Conservation (phyloP, 495 filamentous ascomycete species). For the Xylona heveae region DNA sequence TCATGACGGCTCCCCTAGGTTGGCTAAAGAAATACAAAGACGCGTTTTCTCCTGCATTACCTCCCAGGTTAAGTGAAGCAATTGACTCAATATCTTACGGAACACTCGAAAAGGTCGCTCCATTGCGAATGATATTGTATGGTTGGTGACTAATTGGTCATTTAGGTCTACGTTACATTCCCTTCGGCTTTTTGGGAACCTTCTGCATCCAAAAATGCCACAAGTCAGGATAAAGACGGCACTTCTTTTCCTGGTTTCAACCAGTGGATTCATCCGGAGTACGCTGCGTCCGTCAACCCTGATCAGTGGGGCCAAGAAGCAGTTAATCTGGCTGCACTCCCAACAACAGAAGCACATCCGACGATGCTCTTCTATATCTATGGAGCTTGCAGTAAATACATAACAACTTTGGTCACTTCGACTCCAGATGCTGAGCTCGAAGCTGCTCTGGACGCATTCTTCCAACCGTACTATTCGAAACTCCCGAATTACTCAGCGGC, state of each 20-base stretch:
- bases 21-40: slow-evolving; percentile 63
- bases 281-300: slow-evolving; percentile 39
- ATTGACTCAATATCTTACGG: slow-evolving; percentile 72
- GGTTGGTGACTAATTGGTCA: slow-evolving; percentile 2
- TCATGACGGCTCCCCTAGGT: slow-evolving; percentile 69
- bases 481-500: slow-evolving; percentile 39
- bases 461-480: slow-evolving; percentile 54
- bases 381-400: slow-evolving; percentile 29
- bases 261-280: slow-evolving; percentile 43
- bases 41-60: slow-evolving; percentile 51
- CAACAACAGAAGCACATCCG: slow-evolving; percentile 39
- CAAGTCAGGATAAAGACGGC: not conserved
- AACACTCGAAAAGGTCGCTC: slow-evolving; percentile 55
- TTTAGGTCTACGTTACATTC: slow-evolving; percentile 66
- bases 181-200: slow-evolving; percentile 43
- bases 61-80: slow-evolving; percentile 39
- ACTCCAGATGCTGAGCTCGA: slow-evolving; percentile 18
- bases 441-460: slow-evolving; percentile 32
- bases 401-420: slow-evolving; percentile 25
- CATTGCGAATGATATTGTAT: not conserved
- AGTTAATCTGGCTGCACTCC: slow-evolving; percentile 54
- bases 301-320: slow-evolving; percentile 55
- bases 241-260: slow-evolving; percentile 24
- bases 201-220: not conserved
- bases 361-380: slow-evolving; percentile 87